These are phyloP conservation scores for Fusarium chlamydosporum DNA, from an alignment of 2,329 filamentous ascomycete genomes.

Conservation along the genomic window DNA sequence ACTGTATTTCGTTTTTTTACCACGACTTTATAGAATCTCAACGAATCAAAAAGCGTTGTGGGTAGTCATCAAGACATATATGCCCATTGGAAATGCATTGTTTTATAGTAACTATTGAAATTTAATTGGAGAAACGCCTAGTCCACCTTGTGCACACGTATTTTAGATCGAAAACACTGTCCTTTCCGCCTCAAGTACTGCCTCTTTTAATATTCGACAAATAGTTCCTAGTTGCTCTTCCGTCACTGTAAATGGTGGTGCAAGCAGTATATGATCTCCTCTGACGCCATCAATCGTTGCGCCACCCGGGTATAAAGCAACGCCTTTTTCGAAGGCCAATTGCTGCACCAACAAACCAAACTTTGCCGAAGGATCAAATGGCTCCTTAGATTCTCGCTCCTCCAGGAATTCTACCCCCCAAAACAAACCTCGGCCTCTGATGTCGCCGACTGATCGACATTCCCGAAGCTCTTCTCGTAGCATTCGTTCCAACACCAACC, in stretches of 20 bases:
- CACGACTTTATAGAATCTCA: too few species aligned
- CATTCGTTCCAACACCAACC: conserved; percentile 46
- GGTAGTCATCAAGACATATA: too few species aligned
- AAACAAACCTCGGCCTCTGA: conserved; percentile 55
- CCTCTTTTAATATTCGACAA: conserved; percentile 27
- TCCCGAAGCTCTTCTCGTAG: background rate
- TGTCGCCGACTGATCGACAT: conserved; percentile 10
- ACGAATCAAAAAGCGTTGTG: too few species aligned
- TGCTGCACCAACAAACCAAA: conserved; percentile 53
- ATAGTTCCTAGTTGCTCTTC: conserved; percentile 44
- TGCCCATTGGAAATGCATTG: too few species aligned
- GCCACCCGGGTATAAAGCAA: conserved; percentile 72
- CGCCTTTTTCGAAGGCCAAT: conserved; percentile 52
- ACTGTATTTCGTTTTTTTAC: too few species aligned
- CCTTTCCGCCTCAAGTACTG: conserved; percentile 30
- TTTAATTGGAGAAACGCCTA: too few species aligned
- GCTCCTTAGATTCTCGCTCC: conserved; percentile 53
- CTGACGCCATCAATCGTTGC: conserved; percentile 70
- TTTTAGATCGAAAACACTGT: background rate
- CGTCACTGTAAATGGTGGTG: conserved; percentile 75
- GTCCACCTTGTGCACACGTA: too few species aligned
- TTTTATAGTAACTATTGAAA: too few species aligned
- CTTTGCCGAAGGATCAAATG: conserved; percentile 52
- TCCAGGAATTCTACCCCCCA: conserved; percentile 63
- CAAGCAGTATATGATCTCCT: conserved; percentile 79